phyloP scores from a whole-genome alignment of 2,329 filamentous ascomycete species.

The Coniochaeta sp. region DNA sequence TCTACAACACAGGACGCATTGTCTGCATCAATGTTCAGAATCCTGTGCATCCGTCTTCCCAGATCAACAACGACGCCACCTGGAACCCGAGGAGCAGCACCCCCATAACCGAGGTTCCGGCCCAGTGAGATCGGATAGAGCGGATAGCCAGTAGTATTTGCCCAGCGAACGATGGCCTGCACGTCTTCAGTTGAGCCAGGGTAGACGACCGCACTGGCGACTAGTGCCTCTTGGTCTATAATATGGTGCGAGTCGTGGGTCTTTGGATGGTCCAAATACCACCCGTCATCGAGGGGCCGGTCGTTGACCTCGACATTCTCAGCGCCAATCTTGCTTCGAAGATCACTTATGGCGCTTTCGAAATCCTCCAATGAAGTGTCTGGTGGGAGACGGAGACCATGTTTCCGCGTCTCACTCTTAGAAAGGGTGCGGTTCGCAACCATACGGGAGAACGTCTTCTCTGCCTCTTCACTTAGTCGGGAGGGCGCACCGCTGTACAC shows the following conservation, averaged over 20 bases:
- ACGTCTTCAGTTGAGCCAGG: slow-evolving; percentile 36
- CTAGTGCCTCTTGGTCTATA: slow-evolving; percentile 31
- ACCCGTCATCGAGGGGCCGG: slow-evolving; percentile 22
- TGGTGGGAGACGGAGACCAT: slow-evolving; percentile 17
- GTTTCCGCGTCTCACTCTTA: slow-evolving; percentile 9
- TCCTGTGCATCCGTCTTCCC: slow-evolving; percentile 42
- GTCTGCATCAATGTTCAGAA: slow-evolving; percentile 39
- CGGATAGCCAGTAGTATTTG: slow-evolving; percentile 35
- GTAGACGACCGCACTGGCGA: slow-evolving; percentile 33
- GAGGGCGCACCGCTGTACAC: slow-evolving; percentile 17
- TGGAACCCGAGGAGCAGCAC: slow-evolving; percentile 41
- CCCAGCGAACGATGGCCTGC: slow-evolving; percentile 34
- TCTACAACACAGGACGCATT: slow-evolving; percentile 44
- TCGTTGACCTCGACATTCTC: slow-evolving; percentile 24
- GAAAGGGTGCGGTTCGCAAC: slow-evolving; percentile 16
- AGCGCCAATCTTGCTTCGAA: slow-evolving; percentile 18
- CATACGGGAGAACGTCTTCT: slow-evolving; percentile 11
- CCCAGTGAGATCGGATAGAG: slow-evolving; percentile 42
- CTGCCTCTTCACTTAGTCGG: slow-evolving; percentile 16
- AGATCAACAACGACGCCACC: slow-evolving; percentile 43
- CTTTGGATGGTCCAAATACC: slow-evolving; percentile 23
- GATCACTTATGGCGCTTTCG: slow-evolving; percentile 20
- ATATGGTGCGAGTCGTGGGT: slow-evolving; percentile 31
- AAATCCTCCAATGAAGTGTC: slow-evolving; percentile 16
- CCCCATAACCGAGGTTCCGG: slow-evolving; percentile 45